A percentile compares a stretch with the other conserved stretches of the same genome.
Conservation (phyloP, 176 grass and related monocot genomes). For the Rhynchospora pubera region DNA sequence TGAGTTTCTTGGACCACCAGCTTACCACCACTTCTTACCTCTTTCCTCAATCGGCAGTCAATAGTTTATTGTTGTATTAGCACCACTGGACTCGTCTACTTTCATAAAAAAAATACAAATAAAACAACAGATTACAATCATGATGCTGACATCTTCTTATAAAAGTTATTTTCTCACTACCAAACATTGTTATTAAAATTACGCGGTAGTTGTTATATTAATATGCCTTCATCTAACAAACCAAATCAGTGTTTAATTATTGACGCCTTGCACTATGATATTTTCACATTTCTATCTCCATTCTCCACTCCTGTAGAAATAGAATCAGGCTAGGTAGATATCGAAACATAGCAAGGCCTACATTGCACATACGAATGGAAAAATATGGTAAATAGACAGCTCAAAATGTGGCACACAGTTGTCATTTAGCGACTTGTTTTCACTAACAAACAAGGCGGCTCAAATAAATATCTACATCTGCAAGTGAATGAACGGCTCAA, state of each 20-base stretch:
- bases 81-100: not conserved
- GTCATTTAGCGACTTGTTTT: not conserved
- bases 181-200: not conserved
- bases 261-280: not conserved
- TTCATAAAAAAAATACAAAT: not conserved
- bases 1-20: not conserved
- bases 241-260: not conserved
- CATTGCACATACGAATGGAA: not conserved
- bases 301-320: not conserved
- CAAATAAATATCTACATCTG: slow-evolving; percentile 6
- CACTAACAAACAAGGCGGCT: slow-evolving; percentile 10
- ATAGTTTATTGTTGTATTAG: not conserved
- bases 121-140: slow-evolving; percentile 3
- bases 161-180: not conserved
- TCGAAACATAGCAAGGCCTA: not conserved
- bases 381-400: slow-evolving; percentile 5
- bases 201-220: not conserved
- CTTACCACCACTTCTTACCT: not conserved
- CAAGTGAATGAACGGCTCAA: slow-evolving; percentile 16
- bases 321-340: not conserved
- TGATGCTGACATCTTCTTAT: not conserved
- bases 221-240: not conserved
- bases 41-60: not conserved
- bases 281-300: not conserved
- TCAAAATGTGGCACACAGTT: slow-evolving; percentile 6